These are phyloP conservation scores for Microdochium bolleyi DNA, from an alignment of 2,329 filamentous ascomycete genomes.

Conservation along the genomic window DNA sequence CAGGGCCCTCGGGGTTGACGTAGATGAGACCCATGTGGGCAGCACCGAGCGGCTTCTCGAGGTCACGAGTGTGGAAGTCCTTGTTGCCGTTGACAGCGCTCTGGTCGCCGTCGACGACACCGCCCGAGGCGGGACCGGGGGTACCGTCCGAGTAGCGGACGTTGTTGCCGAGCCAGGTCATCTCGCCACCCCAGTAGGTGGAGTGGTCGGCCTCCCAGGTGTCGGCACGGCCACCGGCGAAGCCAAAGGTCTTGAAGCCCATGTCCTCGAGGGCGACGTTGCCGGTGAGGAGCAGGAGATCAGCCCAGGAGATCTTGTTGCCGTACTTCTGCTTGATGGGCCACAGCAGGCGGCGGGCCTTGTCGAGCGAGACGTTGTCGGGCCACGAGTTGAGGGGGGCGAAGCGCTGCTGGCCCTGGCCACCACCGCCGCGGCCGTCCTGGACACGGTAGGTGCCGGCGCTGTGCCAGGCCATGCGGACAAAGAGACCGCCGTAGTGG, in stretches of 20 bases:
- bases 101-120: slow-evolving; percentile 23
- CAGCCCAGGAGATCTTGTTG: slow-evolving; percentile 75
- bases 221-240: slow-evolving; percentile 64
- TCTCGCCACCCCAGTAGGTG: slow-evolving; percentile 71
- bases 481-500: slow-evolving; percentile 73
- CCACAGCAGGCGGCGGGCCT: slow-evolving; percentile 72
- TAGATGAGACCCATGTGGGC: slow-evolving; percentile 75
- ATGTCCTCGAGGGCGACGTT: slow-evolving; percentile 73
- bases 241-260: slow-evolving; percentile 67
- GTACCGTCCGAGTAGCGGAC: slow-evolving; percentile 54
- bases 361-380: slow-evolving; percentile 71
- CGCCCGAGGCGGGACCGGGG: slow-evolving; percentile 28
- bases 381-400: slow-evolving; percentile 78
- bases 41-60: slow-evolving; percentile 61
- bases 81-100: slow-evolving; percentile 33
- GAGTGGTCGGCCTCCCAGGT: slow-evolving; percentile 70
- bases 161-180: slow-evolving; percentile 60
- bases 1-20: slow-evolving; percentile 72
- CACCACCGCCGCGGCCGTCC: slow-evolving; percentile 69
- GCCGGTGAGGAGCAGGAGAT: slow-evolving; percentile 62
- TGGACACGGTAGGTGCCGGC: slow-evolving; percentile 70
- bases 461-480: slow-evolving; percentile 77
- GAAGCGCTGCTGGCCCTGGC: slow-evolving; percentile 69
- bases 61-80: slow-evolving; percentile 34
- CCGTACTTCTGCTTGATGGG: slow-evolving; percentile 82